phyloP scores from a whole-genome alignment of 306 rosid species.

The Fragaria nilgerrensis region DNA sequence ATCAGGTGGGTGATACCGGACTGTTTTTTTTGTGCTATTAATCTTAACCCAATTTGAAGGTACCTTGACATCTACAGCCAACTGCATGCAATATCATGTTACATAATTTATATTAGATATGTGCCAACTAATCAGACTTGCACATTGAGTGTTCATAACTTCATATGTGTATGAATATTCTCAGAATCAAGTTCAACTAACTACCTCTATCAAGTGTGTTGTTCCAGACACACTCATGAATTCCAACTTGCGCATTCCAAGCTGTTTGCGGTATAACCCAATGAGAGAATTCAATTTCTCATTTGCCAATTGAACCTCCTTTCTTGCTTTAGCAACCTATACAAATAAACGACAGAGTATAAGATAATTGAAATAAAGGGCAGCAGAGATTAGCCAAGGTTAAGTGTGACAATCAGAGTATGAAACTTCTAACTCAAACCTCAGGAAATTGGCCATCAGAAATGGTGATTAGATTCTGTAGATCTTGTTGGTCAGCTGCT shows the following conservation, averaged over 20 bases:
- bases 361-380: conserved; percentile 11
- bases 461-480: conserved; percentile 53
- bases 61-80: conserved; percentile 66
- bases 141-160: background rate
- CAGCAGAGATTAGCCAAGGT: conserved; percentile 8
- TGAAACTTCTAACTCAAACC: conserved; percentile 43
- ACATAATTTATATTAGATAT: background rate
- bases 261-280: conserved; percentile 61
- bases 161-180: conserved; percentile 4
- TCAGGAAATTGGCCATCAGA: conserved; percentile 66
- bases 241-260: conserved; percentile 69
- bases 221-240: conserved; percentile 74
- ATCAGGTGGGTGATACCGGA: conserved; percentile 94
- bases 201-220: conserved; percentile 91
- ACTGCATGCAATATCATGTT: conserved; percentile 38
- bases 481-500: conserved; percentile 71
- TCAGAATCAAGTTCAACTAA: conserved; percentile 18
- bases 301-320: conserved; percentile 53
- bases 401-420: conserved; percentile 1
- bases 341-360: conserved; percentile 9
- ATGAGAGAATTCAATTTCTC: conserved; percentile 69
- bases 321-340: conserved; percentile 63
- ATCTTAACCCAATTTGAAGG: conserved; percentile 85
- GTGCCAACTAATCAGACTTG: background rate
- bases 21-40: conserved; percentile 82